phyloP scores from a whole-genome alignment of 495 filamentous ascomycete species.

The Aspergillus biplanus region DNA sequence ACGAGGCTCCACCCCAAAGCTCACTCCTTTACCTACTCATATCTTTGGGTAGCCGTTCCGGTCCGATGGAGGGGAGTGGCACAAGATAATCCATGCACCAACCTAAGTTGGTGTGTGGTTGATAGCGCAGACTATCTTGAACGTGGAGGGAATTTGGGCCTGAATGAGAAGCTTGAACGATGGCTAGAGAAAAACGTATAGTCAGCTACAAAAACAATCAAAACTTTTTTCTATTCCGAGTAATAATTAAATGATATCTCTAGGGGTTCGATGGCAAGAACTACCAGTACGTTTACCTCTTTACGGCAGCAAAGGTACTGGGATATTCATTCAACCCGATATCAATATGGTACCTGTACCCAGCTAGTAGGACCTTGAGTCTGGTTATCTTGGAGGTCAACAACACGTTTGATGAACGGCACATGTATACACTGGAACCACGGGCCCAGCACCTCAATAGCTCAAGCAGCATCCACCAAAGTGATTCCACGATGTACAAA shows the following conservation, averaged over 20 bases:
- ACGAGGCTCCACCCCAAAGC: background rate
- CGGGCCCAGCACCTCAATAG: background rate
- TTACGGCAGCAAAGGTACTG: constrained; percentile 7
- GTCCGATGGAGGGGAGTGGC: constrained; percentile 4
- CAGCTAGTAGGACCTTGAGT: background rate
- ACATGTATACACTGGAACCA: constrained; percentile 11
- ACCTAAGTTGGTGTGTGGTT: background rate
- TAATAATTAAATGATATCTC: background rate
- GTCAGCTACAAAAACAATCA: background rate
- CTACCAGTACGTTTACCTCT: constrained; percentile 3
- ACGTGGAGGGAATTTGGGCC: background rate
- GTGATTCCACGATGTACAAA: background rate
- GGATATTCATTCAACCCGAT: constrained; percentile 16
- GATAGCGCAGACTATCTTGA: constrained; percentile 2
- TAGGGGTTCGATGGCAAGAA: background rate
- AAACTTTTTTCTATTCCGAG: background rate
- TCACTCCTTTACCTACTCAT: constrained; percentile 11
- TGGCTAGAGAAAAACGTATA: constrained; percentile 6
- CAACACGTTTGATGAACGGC: constrained; percentile 16
- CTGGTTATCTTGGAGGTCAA: constrained; percentile 9
- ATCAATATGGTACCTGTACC: constrained; percentile 18
- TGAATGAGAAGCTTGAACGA: constrained; percentile 5
- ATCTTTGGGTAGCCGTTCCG: constrained; percentile 2
- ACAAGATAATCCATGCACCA: too few species aligned
- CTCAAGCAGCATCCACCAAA: background rate